Evolutionary conservation across 148 eudicot genomes (phyloP), one percentile per base, ranked within the genome.

Genomic region (Diospyros lotus): DNA sequence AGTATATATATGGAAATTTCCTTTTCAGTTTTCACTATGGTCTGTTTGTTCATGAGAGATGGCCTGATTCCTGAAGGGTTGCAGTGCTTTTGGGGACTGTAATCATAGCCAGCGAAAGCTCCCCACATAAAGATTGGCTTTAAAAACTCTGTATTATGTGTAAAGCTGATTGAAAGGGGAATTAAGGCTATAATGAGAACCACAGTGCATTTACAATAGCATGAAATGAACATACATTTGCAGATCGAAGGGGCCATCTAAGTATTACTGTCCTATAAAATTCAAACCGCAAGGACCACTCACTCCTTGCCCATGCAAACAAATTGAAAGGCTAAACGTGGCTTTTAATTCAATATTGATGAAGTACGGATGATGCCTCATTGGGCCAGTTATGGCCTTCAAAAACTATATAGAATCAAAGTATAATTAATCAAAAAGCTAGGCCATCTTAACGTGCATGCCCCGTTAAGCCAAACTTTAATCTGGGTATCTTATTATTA

Each of bases 11-110:
- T 80, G 64, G 41, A 59, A 5, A 67, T 71, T 69, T 64, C 55
- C 74, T 77, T 79, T 71, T 73, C 28, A 28, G 28, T 28, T 28
- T 28, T 73, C 51, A 50, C 42, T 61, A n/a, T 58, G 60, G 40
- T 63, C 80, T 69, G 54, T 54, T 69, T 63, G 78, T 28, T 28
- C 28, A 28, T 75, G 77, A 60, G 83, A 82, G 73, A 80, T 68
- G 43, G 81, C 78, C 76, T 86, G 80, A 82, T 69, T 78, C 64
- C 74, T 78, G 81, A 82, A 78, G 76, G 53, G 65, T 72, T 80
- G 86, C 84, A 85, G 78, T 82, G 88, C 91, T 89, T 87, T 89
- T 77, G 79, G 89, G 86, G 86, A 53, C 55, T 78, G 84, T 77
- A 88, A 90, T 88, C 77, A 89, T 87, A 54, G 74, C 79, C 14